Base-by-base conservation (phyloP, 805 yeast genomes). In the Monosporozyma aquatica region DNA sequence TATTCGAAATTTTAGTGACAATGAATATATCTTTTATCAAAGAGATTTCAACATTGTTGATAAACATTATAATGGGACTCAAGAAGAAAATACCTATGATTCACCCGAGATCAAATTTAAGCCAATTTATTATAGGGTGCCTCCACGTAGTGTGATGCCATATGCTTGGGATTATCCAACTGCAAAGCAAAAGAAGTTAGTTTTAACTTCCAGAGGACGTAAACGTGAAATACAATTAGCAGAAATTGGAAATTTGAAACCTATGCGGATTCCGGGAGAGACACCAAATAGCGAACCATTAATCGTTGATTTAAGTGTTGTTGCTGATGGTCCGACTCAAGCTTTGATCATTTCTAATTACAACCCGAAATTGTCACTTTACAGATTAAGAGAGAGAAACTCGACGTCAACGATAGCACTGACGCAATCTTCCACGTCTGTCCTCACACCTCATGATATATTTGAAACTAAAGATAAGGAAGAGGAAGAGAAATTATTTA, bases 151-250 rank as follows among this genome's bases (percentile, higher is more conserved):
- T 63, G 95, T 87, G 2, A 92, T 92, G 97, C 96, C 97, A 0
- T 92, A 92, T 60, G 86, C 98, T 0, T 92, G 96, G 89, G 98
- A 92, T 59, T 92, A 75, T 63, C 98, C 98, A 1, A 87, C 94
- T 41, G 97, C 95, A 0, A 66, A 75, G 8, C 74, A 81, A 37
- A 89, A 87, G 59, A 96, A 89, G 55, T 64, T 92, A 25, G 71
- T 87, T 3, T 61, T 92, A 26, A 69, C 87, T 45, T 71, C 82
- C 9, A 81, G 80, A 38, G 83, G 84, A 1, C 70, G 80, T 23
- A 89, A 83, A 55, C 71, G 97, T 45, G 76, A 78, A 37, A 72
- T 94, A 17, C 94, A 87, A 54, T 64, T 92, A 41, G 92, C 95
- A 0, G 97, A 92, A 59, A 90, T 92, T 52, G 99, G 99, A 20